phyloP scores from a whole-genome alignment of 2,329 filamentous ascomycete genomes.

The Fusarium phyllophilum region DNA sequence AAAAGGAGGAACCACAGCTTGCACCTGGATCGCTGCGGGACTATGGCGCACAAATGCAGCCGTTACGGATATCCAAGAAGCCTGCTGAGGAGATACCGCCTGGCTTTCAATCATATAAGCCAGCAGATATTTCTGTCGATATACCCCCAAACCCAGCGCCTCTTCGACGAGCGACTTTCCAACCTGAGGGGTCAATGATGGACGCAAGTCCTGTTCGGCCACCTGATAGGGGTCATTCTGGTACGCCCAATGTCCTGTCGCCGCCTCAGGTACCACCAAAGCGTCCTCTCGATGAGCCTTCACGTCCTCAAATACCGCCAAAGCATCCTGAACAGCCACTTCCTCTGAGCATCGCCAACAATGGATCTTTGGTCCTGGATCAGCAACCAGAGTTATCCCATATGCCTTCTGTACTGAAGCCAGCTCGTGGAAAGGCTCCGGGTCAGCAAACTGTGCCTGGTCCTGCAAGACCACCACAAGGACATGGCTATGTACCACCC shows the following conservation, averaged over 20 bases:
- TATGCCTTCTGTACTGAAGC: constrained; percentile 40
- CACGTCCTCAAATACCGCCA: constrained; percentile 7
- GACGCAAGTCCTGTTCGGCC: constrained; percentile 31
- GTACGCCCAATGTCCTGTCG: constrained; percentile 39
- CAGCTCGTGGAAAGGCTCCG: constrained; percentile 34
- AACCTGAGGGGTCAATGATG: constrained; percentile 41
- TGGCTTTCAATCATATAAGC: constrained; percentile 35
- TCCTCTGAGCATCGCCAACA: background rate
- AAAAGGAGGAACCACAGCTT: constrained; percentile 30
- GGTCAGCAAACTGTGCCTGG: constrained; percentile 7
- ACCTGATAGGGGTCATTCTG: constrained; percentile 29
- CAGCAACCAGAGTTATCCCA: constrained; percentile 26
- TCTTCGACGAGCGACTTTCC: constrained; percentile 35
- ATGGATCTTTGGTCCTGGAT: background rate
- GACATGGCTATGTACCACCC: constrained; percentile 38
- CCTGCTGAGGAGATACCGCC: background rate
- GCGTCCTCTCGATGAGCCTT: constrained; percentile 14
- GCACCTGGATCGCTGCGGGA: constrained; percentile 28
- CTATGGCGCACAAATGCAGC: constrained; percentile 13
- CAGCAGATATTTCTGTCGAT: constrained; percentile 1
- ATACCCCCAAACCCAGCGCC: constrained; percentile 11
- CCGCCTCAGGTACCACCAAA: constrained; percentile 38
- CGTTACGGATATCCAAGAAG: constrained; percentile 18
- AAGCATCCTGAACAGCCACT: background rate
- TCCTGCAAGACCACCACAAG: constrained; percentile 3